Conservation (phyloP, 2,329 filamentous ascomycete genomes). For the Lizonia empirigonia region DNA sequence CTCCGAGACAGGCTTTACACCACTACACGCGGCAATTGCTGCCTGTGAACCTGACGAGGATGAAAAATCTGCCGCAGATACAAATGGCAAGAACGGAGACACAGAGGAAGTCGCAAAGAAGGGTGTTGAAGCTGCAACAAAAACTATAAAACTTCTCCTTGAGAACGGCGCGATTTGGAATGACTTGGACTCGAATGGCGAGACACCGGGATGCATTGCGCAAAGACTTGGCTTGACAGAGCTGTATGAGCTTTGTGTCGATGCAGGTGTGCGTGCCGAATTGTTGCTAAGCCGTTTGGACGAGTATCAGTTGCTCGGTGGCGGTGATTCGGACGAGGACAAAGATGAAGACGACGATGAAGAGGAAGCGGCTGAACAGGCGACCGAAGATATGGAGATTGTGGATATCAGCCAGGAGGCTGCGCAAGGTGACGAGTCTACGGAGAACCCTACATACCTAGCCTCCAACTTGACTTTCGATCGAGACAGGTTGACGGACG, state of each 20-base stretch:
- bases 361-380: constrained; percentile 15
- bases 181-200: constrained; percentile 81
- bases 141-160: constrained; percentile 76
- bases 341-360: constrained; percentile 51
- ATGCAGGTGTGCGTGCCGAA: constrained; percentile 89
- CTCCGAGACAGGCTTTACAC: constrained; percentile 81
- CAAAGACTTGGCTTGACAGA: constrained; percentile 67
- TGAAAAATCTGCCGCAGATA: constrained; percentile 37
- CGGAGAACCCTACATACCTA: constrained; percentile 57
- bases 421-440: constrained; percentile 40
- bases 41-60: constrained; percentile 54
- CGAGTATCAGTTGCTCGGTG: constrained; percentile 75
- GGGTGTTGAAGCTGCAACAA: constrained; percentile 61
- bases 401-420: constrained; percentile 36
- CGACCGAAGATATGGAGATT: constrained; percentile 24
- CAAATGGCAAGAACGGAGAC: constrained; percentile 29
- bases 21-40: constrained; percentile 89
- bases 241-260: constrained; percentile 82
- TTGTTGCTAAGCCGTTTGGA: constrained; percentile 82
- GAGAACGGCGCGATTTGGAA: constrained; percentile 97
- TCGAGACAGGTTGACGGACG: constrained; percentile 54
- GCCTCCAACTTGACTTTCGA: constrained; percentile 55
- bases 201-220: constrained; percentile 91
- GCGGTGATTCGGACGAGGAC: constrained; percentile 58
- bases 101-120: constrained; percentile 43